Evolutionary conservation across 371 early-diverging fungal genomes (phyloP).

Genomic region (Lichtheimia ramosa): DNA sequence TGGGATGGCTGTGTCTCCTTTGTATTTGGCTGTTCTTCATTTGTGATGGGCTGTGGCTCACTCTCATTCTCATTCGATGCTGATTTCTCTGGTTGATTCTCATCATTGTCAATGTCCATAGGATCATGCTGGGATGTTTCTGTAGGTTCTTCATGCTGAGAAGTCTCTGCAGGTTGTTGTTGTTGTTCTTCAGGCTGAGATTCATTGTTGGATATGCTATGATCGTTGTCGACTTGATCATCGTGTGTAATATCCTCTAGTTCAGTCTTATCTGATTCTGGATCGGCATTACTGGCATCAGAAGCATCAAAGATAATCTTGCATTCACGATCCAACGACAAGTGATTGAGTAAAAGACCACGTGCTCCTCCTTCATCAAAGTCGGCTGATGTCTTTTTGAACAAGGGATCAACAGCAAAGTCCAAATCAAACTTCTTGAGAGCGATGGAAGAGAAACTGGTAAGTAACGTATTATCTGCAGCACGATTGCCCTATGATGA

Average conservation of each 20-base stretch:
- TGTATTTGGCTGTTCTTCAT: neutral
- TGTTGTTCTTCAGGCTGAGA: conserved; percentile 10
- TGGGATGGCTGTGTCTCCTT: neutral
- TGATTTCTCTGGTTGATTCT: neutral
- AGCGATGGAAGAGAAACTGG: conserved; percentile 76
- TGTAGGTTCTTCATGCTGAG: conserved; percentile 9
- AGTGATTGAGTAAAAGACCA: conserved; percentile 87
- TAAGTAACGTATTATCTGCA: conserved; percentile 75
- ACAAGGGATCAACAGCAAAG: conserved; percentile 94
- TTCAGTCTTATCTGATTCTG: conserved; percentile 3
- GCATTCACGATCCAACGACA: conserved; percentile 78
- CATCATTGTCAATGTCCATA: conserved; percentile 9
- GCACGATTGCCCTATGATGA: conserved; percentile 27
- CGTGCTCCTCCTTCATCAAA: conserved; percentile 98
- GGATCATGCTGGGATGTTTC: neutral
- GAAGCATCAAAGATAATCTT: conserved; percentile 94
- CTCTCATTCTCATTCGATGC: neutral
- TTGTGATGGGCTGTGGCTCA: neutral
- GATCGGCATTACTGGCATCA: conserved; percentile 55
- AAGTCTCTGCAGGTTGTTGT: neutral
- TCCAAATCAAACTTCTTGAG: conserved; percentile 91
- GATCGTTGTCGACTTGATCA: conserved; percentile 2
- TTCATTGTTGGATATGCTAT: conserved; percentile 1
- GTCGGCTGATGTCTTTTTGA: conserved; percentile 96
- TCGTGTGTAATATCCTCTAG: conserved; percentile 7